A percentile compares a stretch with the other conserved stretches of the same genome.
phyloP scores from a whole-genome alignment of 352 stramenopile species.

The Thalassiosira gravida region DNA sequence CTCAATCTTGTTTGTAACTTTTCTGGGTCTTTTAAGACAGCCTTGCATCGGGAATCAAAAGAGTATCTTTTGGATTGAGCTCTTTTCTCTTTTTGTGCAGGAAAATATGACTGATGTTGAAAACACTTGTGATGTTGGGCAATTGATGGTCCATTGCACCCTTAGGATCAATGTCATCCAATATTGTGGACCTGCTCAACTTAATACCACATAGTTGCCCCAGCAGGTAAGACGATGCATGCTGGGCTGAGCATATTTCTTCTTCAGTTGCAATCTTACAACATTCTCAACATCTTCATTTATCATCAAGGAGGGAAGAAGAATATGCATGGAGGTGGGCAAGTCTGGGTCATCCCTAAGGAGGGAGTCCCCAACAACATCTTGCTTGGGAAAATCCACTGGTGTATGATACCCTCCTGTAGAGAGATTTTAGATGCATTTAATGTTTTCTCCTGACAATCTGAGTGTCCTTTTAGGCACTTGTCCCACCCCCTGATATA shows the following conservation, averaged over 20 bases:
- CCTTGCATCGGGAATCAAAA: conserved; percentile 13
- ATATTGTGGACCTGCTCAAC: not conserved
- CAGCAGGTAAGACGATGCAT: conserved; percentile 5
- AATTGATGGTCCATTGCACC: conserved; percentile 1
- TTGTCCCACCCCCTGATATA: not conserved
- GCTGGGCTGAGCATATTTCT: conserved; percentile 4
- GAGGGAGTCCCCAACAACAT: conserved; percentile 5
- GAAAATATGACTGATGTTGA: not conserved
- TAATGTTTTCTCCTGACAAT: not conserved
- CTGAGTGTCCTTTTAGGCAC: not conserved
- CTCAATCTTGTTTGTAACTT: conserved; percentile 15
- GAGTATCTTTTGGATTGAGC: not conserved
- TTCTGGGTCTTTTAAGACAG: conserved; percentile 5
- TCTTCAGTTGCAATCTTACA: conserved; percentile 6
- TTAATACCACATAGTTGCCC: conserved; percentile 9
- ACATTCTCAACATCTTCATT: not conserved
- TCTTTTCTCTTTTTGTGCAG: not conserved
- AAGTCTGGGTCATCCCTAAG: not conserved
- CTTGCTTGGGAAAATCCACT: not conserved
- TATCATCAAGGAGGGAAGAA: conserved; percentile 3
- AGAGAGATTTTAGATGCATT: not conserved
- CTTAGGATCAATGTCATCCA: not conserved
- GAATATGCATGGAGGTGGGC: not conserved
- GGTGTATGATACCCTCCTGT: not conserved
- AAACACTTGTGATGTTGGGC: not conserved